A percentile compares a stretch with the other conserved stretches of the same genome.
Conservation (phyloP, 495 filamentous ascomycete species). For the Entonaema liquescens region DNA sequence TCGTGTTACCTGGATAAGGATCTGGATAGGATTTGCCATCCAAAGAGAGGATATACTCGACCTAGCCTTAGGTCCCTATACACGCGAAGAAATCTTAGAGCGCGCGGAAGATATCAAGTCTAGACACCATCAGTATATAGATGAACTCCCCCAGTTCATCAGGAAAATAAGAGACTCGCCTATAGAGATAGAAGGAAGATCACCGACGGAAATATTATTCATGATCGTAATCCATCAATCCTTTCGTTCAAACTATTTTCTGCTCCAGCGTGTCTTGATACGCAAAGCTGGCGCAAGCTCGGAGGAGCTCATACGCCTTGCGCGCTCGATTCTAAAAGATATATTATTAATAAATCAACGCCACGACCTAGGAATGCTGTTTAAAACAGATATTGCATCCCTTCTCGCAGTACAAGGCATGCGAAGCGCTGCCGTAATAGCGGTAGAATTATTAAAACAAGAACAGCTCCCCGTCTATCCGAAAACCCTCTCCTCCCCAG, state of each 20-base stretch:
- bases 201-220: conserved; percentile 46
- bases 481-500: conserved; percentile 48
- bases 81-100: conserved; percentile 44
- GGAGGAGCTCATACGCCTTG: conserved; percentile 50
- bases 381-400: conserved; percentile 44
- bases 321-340: conserved; percentile 52
- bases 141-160: conserved; percentile 50
- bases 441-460: conserved; percentile 54
- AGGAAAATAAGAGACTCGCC: conserved; percentile 45
- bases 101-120: conserved; percentile 48
- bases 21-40: conserved; percentile 39
- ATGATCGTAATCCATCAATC: conserved; percentile 48
- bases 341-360: conserved; percentile 51
- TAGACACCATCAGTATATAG: conserved; percentile 49
- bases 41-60: conserved; percentile 46
- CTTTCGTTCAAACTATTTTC: conserved; percentile 56
- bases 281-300: conserved; percentile 49
- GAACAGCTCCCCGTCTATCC: conserved; percentile 54
- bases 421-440: conserved; percentile 54
- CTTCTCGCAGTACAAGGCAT: conserved; percentile 55
- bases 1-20: conserved; percentile 42
- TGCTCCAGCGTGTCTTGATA: conserved; percentile 56
- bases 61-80: conserved; percentile 42
- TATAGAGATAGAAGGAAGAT: conserved; percentile 35
- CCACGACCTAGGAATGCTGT: conserved; percentile 49